Conservation (phyloP, 331 rosid genomes). For the Acacia concinna region DNA sequence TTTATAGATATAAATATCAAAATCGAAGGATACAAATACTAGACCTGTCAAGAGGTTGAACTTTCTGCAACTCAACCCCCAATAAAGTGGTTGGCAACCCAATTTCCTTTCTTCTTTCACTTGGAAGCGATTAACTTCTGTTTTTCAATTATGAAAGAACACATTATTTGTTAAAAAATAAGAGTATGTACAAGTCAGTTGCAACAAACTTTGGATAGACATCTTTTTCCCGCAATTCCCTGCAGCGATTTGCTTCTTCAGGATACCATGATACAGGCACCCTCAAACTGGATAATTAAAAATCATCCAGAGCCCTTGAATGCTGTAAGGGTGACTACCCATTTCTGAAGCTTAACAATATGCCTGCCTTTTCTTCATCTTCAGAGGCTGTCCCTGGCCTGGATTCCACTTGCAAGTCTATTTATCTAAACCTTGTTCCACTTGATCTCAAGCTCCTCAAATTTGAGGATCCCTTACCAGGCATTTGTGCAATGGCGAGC, state of each 20-base stretch:
- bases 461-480: constrained; percentile 61
- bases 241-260: constrained; percentile 62
- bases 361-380: constrained; percentile 73
- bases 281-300: constrained; percentile 57
- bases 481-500: constrained; percentile 53
- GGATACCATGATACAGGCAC: constrained; percentile 76
- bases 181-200: constrained; percentile 7
- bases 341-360: constrained; percentile 51
- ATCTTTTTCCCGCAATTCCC: constrained; percentile 55
- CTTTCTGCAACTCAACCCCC: constrained; percentile 2
- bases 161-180: constrained; percentile 6
- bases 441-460: constrained; percentile 72
- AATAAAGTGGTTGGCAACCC: background rate
- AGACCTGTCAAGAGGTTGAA: constrained; percentile 2
- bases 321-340: constrained; percentile 64
- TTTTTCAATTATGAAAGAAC: constrained; percentile 2
- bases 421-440: constrained; percentile 74
- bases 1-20: background rate
- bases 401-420: constrained; percentile 77
- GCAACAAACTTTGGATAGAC: background rate
- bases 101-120: background rate
- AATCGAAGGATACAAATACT: background rate
- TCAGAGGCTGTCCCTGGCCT: constrained; percentile 77
- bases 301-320: constrained; percentile 61
- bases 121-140: background rate